A percentile compares a stretch with the other conserved stretches of the same genome.
These are phyloP conservation scores for Komagataella populi DNA, from an alignment of 805 yeast genomes.

Conservation along the genomic window DNA sequence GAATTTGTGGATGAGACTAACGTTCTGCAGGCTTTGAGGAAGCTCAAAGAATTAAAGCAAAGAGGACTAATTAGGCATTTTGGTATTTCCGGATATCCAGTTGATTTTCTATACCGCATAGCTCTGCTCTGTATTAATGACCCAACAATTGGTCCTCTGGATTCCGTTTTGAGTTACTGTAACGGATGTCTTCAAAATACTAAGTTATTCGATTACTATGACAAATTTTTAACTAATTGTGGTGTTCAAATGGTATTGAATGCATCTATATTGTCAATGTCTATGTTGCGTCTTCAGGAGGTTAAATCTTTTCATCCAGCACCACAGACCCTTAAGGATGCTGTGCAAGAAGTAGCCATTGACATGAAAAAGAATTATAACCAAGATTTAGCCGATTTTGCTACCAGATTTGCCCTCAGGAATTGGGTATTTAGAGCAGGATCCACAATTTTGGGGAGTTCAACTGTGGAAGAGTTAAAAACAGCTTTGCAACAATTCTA, in stretches of 20 bases:
- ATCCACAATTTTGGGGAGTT: constrained; percentile 68
- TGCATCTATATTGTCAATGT: constrained; percentile 85
- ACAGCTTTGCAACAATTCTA: constrained; percentile 48
- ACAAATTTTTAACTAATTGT: constrained; percentile 35
- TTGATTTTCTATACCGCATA: constrained; percentile 45
- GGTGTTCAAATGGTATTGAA: constrained; percentile 49
- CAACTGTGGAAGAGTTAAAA: constrained; percentile 47
- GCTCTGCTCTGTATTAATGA: constrained; percentile 23
- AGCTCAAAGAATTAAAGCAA: constrained; percentile 42
- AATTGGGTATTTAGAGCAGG: constrained; percentile 39
- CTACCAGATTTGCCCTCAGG: constrained; percentile 62
- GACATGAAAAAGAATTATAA: constrained; percentile 21
- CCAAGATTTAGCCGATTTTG: constrained; percentile 67
- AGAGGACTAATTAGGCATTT: constrained; percentile 51
- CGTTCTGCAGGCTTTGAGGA: constrained; percentile 48
- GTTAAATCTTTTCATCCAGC: constrained; percentile 81
- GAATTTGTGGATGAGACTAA: constrained; percentile 56
- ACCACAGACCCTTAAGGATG: constrained; percentile 35
- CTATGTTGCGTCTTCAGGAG: constrained; percentile 52
- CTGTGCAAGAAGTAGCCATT: constrained; percentile 30
- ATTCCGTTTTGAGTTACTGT: constrained; percentile 65
- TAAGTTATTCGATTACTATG: constrained; percentile 29
- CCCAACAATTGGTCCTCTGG: constrained; percentile 46
- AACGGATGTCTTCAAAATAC: constrained; percentile 76
- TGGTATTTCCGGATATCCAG: constrained; percentile 85